These are phyloP conservation scores for Lentinula aciculospora DNA, from an alignment of 768 basidiomycete genomes.

Conservation along the genomic window DNA sequence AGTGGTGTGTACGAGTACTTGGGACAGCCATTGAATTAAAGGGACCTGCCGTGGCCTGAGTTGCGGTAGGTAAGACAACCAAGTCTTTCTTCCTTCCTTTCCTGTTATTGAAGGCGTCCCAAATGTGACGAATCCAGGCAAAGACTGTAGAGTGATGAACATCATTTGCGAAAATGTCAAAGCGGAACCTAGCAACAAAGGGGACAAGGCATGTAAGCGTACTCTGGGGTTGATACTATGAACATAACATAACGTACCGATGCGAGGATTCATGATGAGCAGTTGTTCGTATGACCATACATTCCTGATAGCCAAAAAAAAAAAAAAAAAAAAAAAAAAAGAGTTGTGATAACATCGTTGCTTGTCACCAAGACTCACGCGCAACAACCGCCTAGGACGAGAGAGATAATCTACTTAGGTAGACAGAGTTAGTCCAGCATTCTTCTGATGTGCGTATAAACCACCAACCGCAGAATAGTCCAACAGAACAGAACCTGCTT, in stretches of 20 bases:
- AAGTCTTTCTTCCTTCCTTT: background rate
- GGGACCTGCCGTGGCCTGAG: slow-evolving; percentile 69
- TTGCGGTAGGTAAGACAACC: slow-evolving; percentile 31
- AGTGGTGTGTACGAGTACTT: slow-evolving; percentile 62
- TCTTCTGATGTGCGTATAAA: background rate
- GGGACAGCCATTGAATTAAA: slow-evolving; percentile 57
- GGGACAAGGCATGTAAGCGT: background rate
- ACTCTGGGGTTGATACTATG: background rate
- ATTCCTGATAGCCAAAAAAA: slow-evolving; percentile 41
- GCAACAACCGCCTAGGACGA: slow-evolving; percentile 84
- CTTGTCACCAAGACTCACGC: slow-evolving; percentile 56
- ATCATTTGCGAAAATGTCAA: slow-evolving; percentile 83
- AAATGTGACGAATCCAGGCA: slow-evolving; percentile 57
- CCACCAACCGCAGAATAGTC: slow-evolving; percentile 31
- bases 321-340: too few species aligned
- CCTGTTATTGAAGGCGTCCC: too few species aligned
- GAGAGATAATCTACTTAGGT: slow-evolving; percentile 35
- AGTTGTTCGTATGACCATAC: slow-evolving; percentile 76
- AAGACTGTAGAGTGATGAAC: slow-evolving; percentile 64
- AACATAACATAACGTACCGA: slow-evolving; percentile 42
- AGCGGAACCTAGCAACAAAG: slow-evolving; percentile 53
- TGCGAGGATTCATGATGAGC: slow-evolving; percentile 58
- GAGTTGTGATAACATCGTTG: too few species aligned
- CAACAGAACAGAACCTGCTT: slow-evolving; percentile 29
- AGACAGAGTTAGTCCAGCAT: slow-evolving; percentile 6